A percentile compares a stretch with the other conserved stretches of the same genome.
Evolutionary conservation across 2,329 filamentous ascomycete species (phyloP).

Genomic region (Claviceps sp.): DNA sequence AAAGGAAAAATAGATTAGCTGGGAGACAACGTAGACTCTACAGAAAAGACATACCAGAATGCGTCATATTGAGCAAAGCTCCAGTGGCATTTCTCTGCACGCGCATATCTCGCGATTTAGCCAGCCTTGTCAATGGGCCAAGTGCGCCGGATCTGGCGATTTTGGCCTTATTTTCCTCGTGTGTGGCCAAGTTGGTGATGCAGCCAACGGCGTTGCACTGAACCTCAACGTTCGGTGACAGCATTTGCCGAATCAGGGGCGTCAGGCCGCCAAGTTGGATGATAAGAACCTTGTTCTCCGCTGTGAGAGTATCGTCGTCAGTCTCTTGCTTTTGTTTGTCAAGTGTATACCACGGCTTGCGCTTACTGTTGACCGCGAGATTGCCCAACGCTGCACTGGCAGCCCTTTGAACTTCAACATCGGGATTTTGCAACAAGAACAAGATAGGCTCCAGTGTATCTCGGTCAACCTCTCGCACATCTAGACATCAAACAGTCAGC

Average conservation of each 20-base stretch:
- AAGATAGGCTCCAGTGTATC: conserved; percentile 94
- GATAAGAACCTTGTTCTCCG: conserved; percentile 95
- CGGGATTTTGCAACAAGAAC: conserved; percentile 83
- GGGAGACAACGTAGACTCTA: neutral
- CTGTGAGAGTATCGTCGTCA: conserved; percentile 41
- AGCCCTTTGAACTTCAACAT: conserved; percentile 93
- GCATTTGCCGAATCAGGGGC: conserved; percentile 95
- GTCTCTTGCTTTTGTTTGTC: neutral
- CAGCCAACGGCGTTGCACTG: conserved; percentile 98
- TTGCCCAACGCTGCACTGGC: conserved; percentile 94
- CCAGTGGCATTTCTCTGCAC: conserved; percentile 96
- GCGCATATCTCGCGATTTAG: conserved; percentile 96
- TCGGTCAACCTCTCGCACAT: conserved; percentile 90
- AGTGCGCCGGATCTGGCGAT: conserved; percentile 92
- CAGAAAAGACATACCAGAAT: conserved; percentile 57
- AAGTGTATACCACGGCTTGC: neutral
- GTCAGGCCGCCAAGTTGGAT: conserved; percentile 81
- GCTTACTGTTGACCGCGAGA: conserved; percentile 86
- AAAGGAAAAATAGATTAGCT: neutral
- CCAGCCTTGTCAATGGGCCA: conserved; percentile 76
- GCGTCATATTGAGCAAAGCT: conserved; percentile 95
- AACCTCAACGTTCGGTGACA: conserved; percentile 93
- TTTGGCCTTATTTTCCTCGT: conserved; percentile 98
- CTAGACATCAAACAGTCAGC: conserved; percentile 30
- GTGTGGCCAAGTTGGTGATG: conserved; percentile 95